Evolutionary conservation across 176 grass and related monocot genomes (phyloP).

Genomic region (Lolium rigidum): DNA sequence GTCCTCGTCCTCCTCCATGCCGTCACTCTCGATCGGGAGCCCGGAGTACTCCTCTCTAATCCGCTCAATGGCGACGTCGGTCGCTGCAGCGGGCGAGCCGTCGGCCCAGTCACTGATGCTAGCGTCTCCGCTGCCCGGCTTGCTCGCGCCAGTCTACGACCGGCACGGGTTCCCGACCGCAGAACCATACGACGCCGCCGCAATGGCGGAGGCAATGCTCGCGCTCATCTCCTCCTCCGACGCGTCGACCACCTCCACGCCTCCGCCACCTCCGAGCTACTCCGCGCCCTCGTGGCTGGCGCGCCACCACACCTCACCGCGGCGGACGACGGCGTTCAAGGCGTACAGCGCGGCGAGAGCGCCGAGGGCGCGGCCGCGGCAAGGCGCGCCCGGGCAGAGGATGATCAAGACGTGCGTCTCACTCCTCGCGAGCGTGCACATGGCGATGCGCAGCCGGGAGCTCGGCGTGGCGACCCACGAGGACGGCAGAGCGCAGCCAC

Average conservation of each 20-base stretch:
- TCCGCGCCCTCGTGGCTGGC: slow-evolving; percentile 12
- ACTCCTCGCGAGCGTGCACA: slow-evolving; percentile 37
- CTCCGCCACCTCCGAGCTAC: background rate
- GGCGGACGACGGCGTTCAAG: slow-evolving; percentile 50
- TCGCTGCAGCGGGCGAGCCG: background rate
- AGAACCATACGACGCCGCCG: slow-evolving; percentile 1
- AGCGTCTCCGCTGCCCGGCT: background rate
- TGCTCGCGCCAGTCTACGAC: slow-evolving; percentile 12
- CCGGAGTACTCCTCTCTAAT: slow-evolving; percentile 57
- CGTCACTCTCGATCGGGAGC: slow-evolving; percentile 59
- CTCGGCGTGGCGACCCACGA: background rate
- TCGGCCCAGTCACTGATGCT: slow-evolving; percentile 1
- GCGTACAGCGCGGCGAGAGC: slow-evolving; percentile 53
- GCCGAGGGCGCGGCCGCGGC: background rate
- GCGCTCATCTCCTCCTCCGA: slow-evolving; percentile 47
- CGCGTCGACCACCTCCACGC: background rate
- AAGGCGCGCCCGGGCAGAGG: slow-evolving; percentile 49
- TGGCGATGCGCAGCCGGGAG: slow-evolving; percentile 23
- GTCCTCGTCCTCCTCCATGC: slow-evolving; percentile 56
- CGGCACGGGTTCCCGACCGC: slow-evolving; percentile 5
- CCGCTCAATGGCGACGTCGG: slow-evolving; percentile 16
- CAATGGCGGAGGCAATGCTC: slow-evolving; percentile 56
- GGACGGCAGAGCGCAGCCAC: background rate
- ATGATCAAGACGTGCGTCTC: slow-evolving; percentile 62
- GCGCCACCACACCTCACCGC: background rate